Evolutionary conservation across 352 stramenopile species (phyloP), one percentile per base, ranked within the genome.

Genomic region (Phytopythium sindhum): DNA sequence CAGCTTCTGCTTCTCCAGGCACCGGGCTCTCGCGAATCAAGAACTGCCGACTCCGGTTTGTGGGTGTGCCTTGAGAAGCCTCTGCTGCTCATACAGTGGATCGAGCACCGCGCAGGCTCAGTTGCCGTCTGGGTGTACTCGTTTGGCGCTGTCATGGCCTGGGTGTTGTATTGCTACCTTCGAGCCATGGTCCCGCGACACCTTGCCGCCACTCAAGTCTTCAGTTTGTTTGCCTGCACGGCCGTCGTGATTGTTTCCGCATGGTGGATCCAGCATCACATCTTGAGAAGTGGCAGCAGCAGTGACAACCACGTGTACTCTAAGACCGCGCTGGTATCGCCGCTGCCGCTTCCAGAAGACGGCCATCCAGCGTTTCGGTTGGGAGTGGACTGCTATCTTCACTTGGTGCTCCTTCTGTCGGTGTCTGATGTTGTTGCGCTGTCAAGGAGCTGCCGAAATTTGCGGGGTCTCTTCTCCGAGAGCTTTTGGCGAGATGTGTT

Each of bases 181-280:
- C 70, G 62, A 29, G 69, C 70, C 3, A 64, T 79, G 26, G 51
- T 77, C 12, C 65, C 64, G 1, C 64, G 68, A 24, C 70, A 78
- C 31, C 35, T 81, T 10, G 64, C 70, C 12, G 67, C 65, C 0
- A 66, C 61, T 4, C 73, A 84, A 55, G 31, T 77, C 8, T 50
- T 72, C 33, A 62, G 71, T 10, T 53, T 86, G 29, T 24, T 70
- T 5, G 41, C 80, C 23, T 81, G 70, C 57, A 81, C 72, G 0
- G 53, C 74, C 3, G 61, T 63, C 24, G 77, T 86, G 28, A 67
- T 86, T 6, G 61, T 53, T 17, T 75, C 64, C 15, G 74, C 77
- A 17, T 83, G 64, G 51, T 80, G 69, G 67, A 81, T 83, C 21
- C 77, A 83, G 55, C 67, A 77, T 14, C 77, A 78, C n/a, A 85